Conservation (phyloP, 2,329 filamentous ascomycete species). For the Esteya vermicola region DNA sequence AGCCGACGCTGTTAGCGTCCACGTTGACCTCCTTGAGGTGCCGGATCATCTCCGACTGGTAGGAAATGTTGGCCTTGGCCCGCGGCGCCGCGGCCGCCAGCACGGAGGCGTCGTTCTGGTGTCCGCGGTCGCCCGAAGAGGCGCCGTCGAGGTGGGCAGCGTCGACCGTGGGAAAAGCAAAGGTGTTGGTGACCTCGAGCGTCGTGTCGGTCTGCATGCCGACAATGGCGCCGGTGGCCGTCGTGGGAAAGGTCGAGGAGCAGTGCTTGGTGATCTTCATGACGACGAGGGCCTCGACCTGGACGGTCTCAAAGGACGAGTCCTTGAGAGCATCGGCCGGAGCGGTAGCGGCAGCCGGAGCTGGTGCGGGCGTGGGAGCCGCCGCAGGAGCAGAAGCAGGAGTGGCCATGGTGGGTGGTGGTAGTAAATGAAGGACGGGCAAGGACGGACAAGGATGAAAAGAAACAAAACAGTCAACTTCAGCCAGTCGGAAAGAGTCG, state of each 20-base stretch:
- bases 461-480: too few species aligned
- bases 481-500: not conserved
- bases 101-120: slow-evolving; percentile 62
- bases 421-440: not conserved
- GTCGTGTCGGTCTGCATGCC: slow-evolving; percentile 77
- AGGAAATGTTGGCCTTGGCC: slow-evolving; percentile 74
- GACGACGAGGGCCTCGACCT: slow-evolving; percentile 89
- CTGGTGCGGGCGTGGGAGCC: not conserved
- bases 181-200: slow-evolving; percentile 87
- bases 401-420: not conserved
- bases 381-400: not conserved
- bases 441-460: too few species aligned
- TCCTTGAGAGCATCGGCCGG: slow-evolving; percentile 49
- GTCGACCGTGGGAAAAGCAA: slow-evolving; percentile 82
- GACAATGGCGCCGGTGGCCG: slow-evolving; percentile 78
- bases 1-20: slow-evolving; percentile 93
- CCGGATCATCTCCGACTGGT: slow-evolving; percentile 95
- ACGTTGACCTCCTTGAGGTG: slow-evolving; percentile 95
- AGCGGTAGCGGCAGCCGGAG: slow-evolving; percentile 17
- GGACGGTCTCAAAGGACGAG: slow-evolving; percentile 67
- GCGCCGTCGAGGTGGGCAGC: slow-evolving; percentile 42
- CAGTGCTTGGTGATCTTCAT: slow-evolving; percentile 98
- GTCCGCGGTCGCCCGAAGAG: slow-evolving; percentile 18
- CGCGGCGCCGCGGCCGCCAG: slow-evolving; percentile 78
- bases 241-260: slow-evolving; percentile 73